Evolutionary conservation across 768 basidiomycete genomes (phyloP), one percentile per base, ranked within the genome.

Genomic region (Psilocybe tampanensis): DNA sequence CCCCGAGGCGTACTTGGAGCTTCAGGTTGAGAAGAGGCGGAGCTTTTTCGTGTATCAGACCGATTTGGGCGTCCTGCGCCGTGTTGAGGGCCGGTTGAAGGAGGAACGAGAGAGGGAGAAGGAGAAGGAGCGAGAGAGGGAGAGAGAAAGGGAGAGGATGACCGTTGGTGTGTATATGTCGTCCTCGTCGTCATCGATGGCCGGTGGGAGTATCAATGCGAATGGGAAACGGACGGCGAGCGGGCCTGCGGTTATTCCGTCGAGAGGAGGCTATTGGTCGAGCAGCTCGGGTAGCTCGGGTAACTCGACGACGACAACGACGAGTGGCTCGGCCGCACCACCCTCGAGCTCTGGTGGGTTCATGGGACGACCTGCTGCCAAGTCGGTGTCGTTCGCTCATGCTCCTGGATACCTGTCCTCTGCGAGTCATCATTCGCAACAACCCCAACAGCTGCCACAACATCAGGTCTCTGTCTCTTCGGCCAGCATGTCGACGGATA

Each of bases 21-120:
- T n/a, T n/a, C n/a, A n/a, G 73, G 86, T 89, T 41, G 80, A 77
- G 55, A 89, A 89, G 68, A 77, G 82, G 51, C 74, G 96, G 50
- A 90, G 87, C 60, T 98, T 98, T 76, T 98, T 96, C 63, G 92
- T 98, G 51, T 97, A 97, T 71, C 85, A 86, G 55, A 76, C 76
- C 47, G 96, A 98, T 72, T 71, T 95, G 54, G 83, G 82, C 3
- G 68, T 95, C 24, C 73, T 97, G 64, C 78, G 83, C 60, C 78
- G 84, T 42, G 81, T 95, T 44, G 95, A 96, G 72, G 74, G 62
- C 19, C 66, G 77, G 54, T 58, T 77, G 54, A 69, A 63, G 52
- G 81, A 80, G 58, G 80, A 79, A 59, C 67, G 72, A 52, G 76
- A 76, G 56, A 55, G 74, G 57, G 76, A 75, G 58, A 55, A 64